These are phyloP conservation scores for Botrytis squamosa DNA, from an alignment of 2,329 filamentous ascomycete species.

Conservation along the genomic window DNA sequence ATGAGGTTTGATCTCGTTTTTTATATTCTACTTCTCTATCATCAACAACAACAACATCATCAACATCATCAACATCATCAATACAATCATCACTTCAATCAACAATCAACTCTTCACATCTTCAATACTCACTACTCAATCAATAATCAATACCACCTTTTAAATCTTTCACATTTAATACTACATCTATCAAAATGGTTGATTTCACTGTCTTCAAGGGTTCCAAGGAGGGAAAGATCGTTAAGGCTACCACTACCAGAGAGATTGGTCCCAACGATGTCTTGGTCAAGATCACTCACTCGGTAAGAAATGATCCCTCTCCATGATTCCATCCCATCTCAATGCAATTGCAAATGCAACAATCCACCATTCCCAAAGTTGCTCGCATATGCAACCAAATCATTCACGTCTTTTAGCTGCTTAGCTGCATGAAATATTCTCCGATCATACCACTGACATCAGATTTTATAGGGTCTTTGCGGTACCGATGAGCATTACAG, in stretches of 20 bases:
- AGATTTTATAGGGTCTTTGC: conserved; percentile 52
- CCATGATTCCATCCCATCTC: background rate
- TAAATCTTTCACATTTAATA: background rate
- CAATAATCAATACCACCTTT: background rate
- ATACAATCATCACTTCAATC: conserved; percentile 9
- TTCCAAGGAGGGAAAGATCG: conserved; percentile 55
- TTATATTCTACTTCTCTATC: conserved; percentile 4
- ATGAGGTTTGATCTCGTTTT: background rate
- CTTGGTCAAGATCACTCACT: conserved; percentile 62
- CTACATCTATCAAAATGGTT: conserved; percentile 27
- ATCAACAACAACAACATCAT: conserved; percentile 9
- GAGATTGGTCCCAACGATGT: conserved; percentile 55
- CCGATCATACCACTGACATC: conserved; percentile 4
- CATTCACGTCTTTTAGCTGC: background rate
- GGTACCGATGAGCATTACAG: conserved; percentile 53
- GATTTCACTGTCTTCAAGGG: conserved; percentile 64
- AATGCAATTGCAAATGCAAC: background rate
- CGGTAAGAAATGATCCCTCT: conserved; percentile 33
- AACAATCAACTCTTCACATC: background rate
- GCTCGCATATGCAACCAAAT: background rate
- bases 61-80: conserved; percentile 4
- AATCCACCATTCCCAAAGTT: background rate
- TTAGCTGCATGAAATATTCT: background rate
- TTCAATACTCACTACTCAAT: background rate
- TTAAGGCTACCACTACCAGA: conserved; percentile 47